A percentile compares a stretch with the other conserved stretches of the same genome.
Evolutionary conservation across 768 basidiomycete genomes (phyloP).

Genomic region (Tricholoma furcatifolium): DNA sequence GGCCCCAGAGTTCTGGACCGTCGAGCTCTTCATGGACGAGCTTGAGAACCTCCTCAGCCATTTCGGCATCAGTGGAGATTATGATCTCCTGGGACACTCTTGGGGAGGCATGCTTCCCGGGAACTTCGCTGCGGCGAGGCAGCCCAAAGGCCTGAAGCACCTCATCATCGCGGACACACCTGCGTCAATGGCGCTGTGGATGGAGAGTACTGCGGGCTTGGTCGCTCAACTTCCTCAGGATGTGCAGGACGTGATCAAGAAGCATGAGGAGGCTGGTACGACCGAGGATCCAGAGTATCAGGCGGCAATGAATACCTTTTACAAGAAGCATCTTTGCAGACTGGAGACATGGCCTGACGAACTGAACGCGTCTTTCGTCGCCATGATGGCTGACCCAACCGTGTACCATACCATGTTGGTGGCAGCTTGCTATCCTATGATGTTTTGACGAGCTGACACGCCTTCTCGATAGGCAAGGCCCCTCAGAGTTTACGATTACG

Average conservation of each 20-base stretch:
- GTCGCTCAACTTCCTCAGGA: constrained; percentile 8
- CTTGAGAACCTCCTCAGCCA: constrained; percentile 46
- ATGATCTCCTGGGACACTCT: constrained; percentile 51
- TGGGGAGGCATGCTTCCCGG: constrained; percentile 54
- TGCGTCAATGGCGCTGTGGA: constrained; percentile 27
- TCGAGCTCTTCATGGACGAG: constrained; percentile 53
- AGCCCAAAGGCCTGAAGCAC: constrained; percentile 37
- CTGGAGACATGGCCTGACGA: constrained; percentile 18
- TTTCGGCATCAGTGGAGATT: constrained; percentile 38
- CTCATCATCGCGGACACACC: constrained; percentile 31
- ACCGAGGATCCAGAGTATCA: constrained; percentile 14
- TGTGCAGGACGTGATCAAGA: constrained; percentile 3
- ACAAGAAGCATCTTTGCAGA: constrained; percentile 22
- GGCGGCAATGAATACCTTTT: constrained; percentile 21
- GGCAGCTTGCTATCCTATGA: too few relatives aligned
- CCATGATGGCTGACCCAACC: too few relatives aligned
- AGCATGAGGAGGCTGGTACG: constrained; percentile 11
- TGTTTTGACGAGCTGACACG: too few relatives aligned
- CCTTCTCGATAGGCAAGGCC: too few relatives aligned
- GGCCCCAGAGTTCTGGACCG: constrained; percentile 45
- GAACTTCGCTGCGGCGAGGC: constrained; percentile 35
- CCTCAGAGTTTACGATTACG: too few relatives aligned
- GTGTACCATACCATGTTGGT: too few relatives aligned
- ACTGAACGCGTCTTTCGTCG: too few relatives aligned
- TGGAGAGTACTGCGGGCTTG: constrained; percentile 1